Conservation (phyloP, 495 filamentous ascomycete genomes). For the Penicillium paradoxum region DNA sequence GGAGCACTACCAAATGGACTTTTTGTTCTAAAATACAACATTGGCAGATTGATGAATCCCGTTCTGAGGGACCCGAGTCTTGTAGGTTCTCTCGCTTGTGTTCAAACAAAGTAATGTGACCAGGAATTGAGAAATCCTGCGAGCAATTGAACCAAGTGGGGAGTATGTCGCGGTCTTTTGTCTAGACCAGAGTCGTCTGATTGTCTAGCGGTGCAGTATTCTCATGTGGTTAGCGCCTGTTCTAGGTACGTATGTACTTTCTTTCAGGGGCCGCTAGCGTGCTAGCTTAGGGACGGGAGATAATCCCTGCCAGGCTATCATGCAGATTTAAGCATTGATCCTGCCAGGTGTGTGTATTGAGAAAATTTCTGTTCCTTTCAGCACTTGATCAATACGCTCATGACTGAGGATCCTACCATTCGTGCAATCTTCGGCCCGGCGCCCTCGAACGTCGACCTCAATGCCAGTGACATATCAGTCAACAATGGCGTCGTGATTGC, state of each 20-base stretch:
- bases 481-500: conserved; percentile 25
- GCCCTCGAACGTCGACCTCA: conserved; percentile 19
- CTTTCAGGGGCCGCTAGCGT: not conserved
- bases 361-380: too few relatives aligned
- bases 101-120: too few relatives aligned
- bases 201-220: not conserved
- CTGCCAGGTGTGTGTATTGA: not conserved
- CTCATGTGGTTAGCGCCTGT: not conserved
- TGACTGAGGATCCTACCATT: conserved; percentile 19
- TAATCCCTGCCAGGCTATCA: not conserved
- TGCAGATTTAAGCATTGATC: not conserved
- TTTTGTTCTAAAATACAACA: too few relatives aligned
- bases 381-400: too few relatives aligned
- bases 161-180: too few relatives aligned
- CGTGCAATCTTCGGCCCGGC: conserved; percentile 22
- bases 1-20: too few relatives aligned
- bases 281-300: too few relatives aligned
- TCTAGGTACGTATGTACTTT: not conserved
- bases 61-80: too few relatives aligned
- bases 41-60: too few relatives aligned
- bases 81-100: too few relatives aligned
- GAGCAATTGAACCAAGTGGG: too few relatives aligned
- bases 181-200: not conserved
- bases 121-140: too few relatives aligned
- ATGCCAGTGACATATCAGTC: conserved; percentile 4